Evolutionary conservation across 306 rosid species (phyloP).

Genomic region (Sicyos edulis): DNA sequence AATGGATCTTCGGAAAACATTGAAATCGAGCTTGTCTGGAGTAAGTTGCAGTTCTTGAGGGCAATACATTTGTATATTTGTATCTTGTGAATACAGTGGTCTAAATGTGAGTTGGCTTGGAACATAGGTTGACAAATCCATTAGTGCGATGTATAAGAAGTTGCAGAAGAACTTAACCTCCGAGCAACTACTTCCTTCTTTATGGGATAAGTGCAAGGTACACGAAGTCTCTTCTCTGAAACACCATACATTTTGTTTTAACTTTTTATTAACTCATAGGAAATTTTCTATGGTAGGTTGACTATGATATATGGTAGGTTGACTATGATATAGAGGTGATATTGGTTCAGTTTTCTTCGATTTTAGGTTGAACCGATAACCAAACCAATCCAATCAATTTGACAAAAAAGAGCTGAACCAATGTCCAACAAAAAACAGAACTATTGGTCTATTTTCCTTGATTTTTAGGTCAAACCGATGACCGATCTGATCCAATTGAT

Average conservation of each 20-base stretch:
- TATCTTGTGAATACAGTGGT: slow-evolving; percentile 5
- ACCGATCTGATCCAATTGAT: too few relatives aligned
- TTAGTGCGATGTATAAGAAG: slow-evolving; percentile 79
- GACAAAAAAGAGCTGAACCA: too few relatives aligned
- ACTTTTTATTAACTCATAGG: too few relatives aligned
- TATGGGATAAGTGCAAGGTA: slow-evolving; percentile 99
- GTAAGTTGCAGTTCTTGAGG: slow-evolving; percentile 33
- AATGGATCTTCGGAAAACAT: slow-evolving; percentile 74
- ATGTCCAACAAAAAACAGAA: too few relatives aligned
- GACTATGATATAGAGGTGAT: too few relatives aligned
- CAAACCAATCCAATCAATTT: too few relatives aligned
- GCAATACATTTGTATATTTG: slow-evolving; percentile 6
- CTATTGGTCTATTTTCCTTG: too few relatives aligned
- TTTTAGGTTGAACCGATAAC: too few relatives aligned
- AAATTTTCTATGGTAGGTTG: too few relatives aligned
- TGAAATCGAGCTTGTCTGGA: slow-evolving; percentile 84
- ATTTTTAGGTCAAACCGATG: too few relatives aligned
- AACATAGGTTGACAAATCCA: slow-evolving; percentile 72
- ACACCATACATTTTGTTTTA: not conserved
- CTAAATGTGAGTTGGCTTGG: slow-evolving; percentile 17
- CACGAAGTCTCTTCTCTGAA: slow-evolving; percentile 7
- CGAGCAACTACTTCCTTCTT: slow-evolving; percentile 90
- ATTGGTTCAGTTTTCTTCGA: too few relatives aligned
- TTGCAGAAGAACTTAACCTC: slow-evolving; percentile 92
- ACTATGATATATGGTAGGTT: too few relatives aligned